Conservation (phyloP, 2,329 filamentous ascomycete species). For the Didymella lethalis region DNA sequence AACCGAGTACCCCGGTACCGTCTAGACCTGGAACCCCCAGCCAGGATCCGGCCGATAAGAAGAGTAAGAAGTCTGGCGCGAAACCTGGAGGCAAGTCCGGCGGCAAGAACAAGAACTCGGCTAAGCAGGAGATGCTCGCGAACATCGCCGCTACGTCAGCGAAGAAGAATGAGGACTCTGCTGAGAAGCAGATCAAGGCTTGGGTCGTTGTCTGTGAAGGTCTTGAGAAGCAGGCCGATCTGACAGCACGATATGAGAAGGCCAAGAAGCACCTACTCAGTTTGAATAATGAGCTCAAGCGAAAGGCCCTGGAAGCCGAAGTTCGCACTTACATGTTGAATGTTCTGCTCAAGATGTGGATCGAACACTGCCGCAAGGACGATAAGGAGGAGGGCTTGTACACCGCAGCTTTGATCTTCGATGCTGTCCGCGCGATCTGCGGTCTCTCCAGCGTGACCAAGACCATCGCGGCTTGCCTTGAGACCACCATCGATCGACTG, state of each 20-base stretch:
- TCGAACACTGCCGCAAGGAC: slow-evolving; percentile 42
- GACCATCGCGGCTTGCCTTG: slow-evolving; percentile 42
- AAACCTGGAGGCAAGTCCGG: slow-evolving; percentile 35
- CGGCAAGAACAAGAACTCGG: slow-evolving; percentile 44
- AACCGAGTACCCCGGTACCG: slow-evolving; percentile 16
- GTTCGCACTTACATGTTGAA: slow-evolving; percentile 60
- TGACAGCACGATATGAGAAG: slow-evolving; percentile 58
- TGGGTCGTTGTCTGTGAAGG: slow-evolving; percentile 58
- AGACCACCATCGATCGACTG: slow-evolving; percentile 50
- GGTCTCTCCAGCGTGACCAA: slow-evolving; percentile 41
- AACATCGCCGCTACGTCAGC: slow-evolving; percentile 53
- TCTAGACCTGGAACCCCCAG: slow-evolving; percentile 18
- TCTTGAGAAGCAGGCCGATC: slow-evolving; percentile 57
- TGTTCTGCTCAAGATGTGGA: slow-evolving; percentile 60
- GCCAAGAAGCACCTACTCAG: slow-evolving; percentile 58
- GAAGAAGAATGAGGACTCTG: slow-evolving; percentile 52
- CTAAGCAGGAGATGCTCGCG: slow-evolving; percentile 56
- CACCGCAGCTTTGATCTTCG: slow-evolving; percentile 46
- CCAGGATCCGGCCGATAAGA: slow-evolving; percentile 28
- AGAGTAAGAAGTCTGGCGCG: slow-evolving; percentile 33
- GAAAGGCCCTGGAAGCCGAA: slow-evolving; percentile 54
- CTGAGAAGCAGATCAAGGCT: slow-evolving; percentile 53
- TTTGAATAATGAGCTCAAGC: slow-evolving; percentile 52
- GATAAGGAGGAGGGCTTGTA: slow-evolving; percentile 41
- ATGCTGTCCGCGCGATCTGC: slow-evolving; percentile 40